Evolutionary conservation across 805 yeast species (phyloP).

Genomic region (Candida morakotiae): DNA sequence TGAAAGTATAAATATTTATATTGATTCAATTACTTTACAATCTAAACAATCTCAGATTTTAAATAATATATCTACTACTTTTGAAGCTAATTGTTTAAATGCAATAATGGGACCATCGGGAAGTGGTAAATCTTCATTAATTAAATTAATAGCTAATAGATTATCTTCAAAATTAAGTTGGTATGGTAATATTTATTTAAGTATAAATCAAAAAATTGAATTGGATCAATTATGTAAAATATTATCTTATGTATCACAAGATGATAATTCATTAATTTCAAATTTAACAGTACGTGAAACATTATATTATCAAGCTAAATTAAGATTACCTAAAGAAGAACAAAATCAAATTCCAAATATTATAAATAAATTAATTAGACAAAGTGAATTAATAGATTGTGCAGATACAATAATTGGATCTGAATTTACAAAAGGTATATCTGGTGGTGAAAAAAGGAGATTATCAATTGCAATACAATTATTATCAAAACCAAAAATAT

Average conservation of each 20-base stretch:
- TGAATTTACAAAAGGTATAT: conserved; percentile 18
- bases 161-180: conserved; percentile 24
- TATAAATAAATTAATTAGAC: conserved; percentile 10
- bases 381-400: conserved; percentile 14
- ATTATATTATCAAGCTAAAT: conserved; percentile 10
- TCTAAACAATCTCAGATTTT: conserved; percentile 9
- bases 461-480: conserved; percentile 18
- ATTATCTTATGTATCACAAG: conserved; percentile 17
- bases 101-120: conserved; percentile 43
- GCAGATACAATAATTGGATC: conserved; percentile 16
- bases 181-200: conserved; percentile 6
- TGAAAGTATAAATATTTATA: conserved; percentile 1
- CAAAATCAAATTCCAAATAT: background rate
- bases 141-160: conserved; percentile 48
- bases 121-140: conserved; percentile 37
- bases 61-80: conserved; percentile 24
- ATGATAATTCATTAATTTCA: conserved; percentile 17
- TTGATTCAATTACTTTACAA: conserved; percentile 5
- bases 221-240: conserved; percentile 7
- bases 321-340: conserved; percentile 3
- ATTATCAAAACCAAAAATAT: conserved; percentile 20
- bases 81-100: conserved; percentile 10
- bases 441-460: conserved; percentile 21
- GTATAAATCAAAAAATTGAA: conserved; percentile 2
- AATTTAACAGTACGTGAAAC: conserved; percentile 18